These are phyloP conservation scores for Dactylellina drechsleri DNA, from an alignment of 2,329 filamentous ascomycete species.

Conservation along the genomic window DNA sequence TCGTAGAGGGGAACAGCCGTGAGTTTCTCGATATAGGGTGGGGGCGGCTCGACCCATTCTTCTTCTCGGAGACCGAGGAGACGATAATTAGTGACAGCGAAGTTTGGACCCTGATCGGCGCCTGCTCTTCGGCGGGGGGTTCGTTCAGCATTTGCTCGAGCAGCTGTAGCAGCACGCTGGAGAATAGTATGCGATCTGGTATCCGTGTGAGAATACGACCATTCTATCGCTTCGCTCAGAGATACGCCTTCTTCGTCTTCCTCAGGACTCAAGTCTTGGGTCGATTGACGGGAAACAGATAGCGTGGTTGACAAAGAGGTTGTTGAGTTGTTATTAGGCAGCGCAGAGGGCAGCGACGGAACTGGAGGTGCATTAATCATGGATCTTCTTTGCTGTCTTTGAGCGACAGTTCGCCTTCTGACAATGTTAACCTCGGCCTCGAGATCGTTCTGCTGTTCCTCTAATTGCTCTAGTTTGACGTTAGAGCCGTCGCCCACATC, in stretches of 20 bases:
- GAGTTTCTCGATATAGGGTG: conserved; percentile 57
- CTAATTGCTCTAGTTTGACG: conserved; percentile 72
- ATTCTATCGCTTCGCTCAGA: conserved; percentile 55
- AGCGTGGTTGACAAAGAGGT: conserved; percentile 20
- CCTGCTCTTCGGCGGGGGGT: conserved; percentile 55
- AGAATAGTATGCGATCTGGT: conserved; percentile 57
- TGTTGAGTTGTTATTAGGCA: conserved; percentile 26
- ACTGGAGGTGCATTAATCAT: conserved; percentile 38
- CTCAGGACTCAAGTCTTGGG: conserved; percentile 26
- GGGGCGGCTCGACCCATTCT: conserved; percentile 58
- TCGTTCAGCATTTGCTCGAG: conserved; percentile 55
- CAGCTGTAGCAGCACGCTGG: conserved; percentile 57
- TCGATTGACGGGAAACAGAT: conserved; percentile 24
- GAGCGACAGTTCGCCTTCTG: conserved; percentile 76
- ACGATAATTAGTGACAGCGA: conserved; percentile 54
- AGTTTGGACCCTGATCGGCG: conserved; percentile 57
- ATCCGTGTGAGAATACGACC: conserved; percentile 58
- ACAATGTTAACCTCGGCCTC: conserved; percentile 83
- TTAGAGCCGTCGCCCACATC: conserved; percentile 74
- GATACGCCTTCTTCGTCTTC: conserved; percentile 55
- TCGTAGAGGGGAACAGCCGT: conserved; percentile 53
- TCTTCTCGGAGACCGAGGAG: conserved; percentile 55
- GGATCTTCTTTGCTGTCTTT: conserved; percentile 61
- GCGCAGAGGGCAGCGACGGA: conserved; percentile 22
- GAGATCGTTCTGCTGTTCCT: conserved; percentile 78